phyloP scores from a whole-genome alignment of 495 filamentous ascomycete genomes.

The Pyrenula aspistea region DNA sequence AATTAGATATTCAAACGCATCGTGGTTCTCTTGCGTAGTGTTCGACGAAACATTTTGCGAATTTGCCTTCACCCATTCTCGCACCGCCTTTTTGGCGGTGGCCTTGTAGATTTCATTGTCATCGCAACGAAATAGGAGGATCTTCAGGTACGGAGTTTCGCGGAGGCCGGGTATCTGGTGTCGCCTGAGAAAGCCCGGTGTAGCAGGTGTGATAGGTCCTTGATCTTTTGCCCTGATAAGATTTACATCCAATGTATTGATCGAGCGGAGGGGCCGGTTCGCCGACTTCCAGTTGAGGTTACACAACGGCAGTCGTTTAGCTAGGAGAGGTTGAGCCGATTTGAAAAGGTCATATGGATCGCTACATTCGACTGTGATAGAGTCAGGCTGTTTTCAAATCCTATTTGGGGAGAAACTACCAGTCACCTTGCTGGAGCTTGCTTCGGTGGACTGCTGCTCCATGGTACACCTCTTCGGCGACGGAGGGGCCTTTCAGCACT shows the following conservation, averaged over 20 bases:
- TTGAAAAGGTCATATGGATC: slow-evolving; percentile 82
- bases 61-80: slow-evolving; percentile 83
- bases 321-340: slow-evolving; percentile 62
- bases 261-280: slow-evolving; percentile 77
- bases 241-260: slow-evolving; percentile 82
- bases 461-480: background rate
- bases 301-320: slow-evolving; percentile 70
- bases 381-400: slow-evolving; percentile 3
- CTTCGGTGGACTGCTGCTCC: slow-evolving; percentile 19
- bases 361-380: slow-evolving; percentile 50
- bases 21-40: slow-evolving; percentile 61
- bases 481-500: background rate
- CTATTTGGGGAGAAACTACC: slow-evolving; percentile 15
- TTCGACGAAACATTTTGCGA: slow-evolving; percentile 36
- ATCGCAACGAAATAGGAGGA: slow-evolving; percentile 80
- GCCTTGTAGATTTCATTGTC: slow-evolving; percentile 89
- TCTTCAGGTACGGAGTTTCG: slow-evolving; percentile 87
- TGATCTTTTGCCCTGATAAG: slow-evolving; percentile 45
- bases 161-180: slow-evolving; percentile 94
- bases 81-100: slow-evolving; percentile 58
- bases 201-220: slow-evolving; percentile 8
- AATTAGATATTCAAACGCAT: slow-evolving; percentile 95
- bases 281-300: slow-evolving; percentile 97
- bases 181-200: slow-evolving; percentile 40
- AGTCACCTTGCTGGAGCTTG: slow-evolving; percentile 37